These are phyloP conservation scores for Pythium aristosporum DNA, from an alignment of 352 stramenopile genomes.

Conservation along the genomic window DNA sequence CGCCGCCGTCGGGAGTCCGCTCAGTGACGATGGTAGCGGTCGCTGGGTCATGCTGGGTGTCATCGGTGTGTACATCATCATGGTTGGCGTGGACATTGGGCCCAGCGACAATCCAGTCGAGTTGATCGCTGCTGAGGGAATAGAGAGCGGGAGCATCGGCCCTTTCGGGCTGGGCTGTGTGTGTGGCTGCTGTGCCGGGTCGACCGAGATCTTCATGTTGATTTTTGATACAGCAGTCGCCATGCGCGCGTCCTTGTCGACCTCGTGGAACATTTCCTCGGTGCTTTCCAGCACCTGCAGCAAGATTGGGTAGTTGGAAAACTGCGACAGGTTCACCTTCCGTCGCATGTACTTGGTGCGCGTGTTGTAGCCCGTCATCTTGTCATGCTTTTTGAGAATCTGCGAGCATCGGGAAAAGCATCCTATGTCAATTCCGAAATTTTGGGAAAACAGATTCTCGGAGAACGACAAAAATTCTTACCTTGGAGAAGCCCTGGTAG, in stretches of 20 bases:
- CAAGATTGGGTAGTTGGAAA: slow-evolving; percentile 74
- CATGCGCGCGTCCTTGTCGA: slow-evolving; percentile 61
- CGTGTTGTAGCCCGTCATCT: slow-evolving; percentile 84
- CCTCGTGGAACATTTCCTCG: slow-evolving; percentile 78
- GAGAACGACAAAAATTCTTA: slow-evolving; percentile 8
- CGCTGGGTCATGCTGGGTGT: slow-evolving; percentile 34
- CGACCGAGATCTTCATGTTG: slow-evolving; percentile 46
- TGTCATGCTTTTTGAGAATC: slow-evolving; percentile 87
- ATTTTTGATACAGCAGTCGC: slow-evolving; percentile 47
- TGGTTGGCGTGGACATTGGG: slow-evolving; percentile 33
- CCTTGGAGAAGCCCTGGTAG: slow-evolving; percentile 85
- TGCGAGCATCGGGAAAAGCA: slow-evolving; percentile 6
- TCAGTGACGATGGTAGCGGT: slow-evolving; percentile 45
- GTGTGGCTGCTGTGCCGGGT: slow-evolving; percentile 4
- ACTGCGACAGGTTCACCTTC: slow-evolving; percentile 78
- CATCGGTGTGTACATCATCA: slow-evolving; percentile 29
- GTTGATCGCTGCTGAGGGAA: slow-evolving; percentile 6
- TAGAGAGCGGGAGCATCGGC: slow-evolving; percentile 11
- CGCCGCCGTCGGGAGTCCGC: slow-evolving; percentile 31
- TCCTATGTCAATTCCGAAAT: neutral
- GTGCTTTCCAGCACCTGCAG: slow-evolving; percentile 76
- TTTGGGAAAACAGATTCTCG: neutral
- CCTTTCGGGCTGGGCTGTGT: slow-evolving; percentile 20
- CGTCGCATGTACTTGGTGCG: slow-evolving; percentile 83
- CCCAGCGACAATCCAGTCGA: slow-evolving; percentile 24